A percentile compares a stretch with the other conserved stretches of the same genome.
These are phyloP conservation scores for Vachellia collinsii DNA, from an alignment of 306 rosid species.

Conservation along the genomic window DNA sequence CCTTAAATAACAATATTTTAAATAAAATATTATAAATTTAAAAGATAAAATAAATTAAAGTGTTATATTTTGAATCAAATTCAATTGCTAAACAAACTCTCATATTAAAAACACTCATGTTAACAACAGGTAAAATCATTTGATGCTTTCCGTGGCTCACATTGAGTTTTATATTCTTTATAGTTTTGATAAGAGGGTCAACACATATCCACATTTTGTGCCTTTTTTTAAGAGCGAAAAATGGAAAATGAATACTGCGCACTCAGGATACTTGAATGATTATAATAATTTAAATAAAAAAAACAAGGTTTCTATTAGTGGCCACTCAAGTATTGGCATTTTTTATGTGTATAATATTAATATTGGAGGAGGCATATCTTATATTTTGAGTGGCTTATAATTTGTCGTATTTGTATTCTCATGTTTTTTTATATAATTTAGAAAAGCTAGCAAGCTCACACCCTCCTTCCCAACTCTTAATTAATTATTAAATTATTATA, in stretches of 20 bases:
- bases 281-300: not conserved
- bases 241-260: not conserved
- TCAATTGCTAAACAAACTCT: too few species aligned
- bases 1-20: too few species aligned
- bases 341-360: not conserved
- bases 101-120: too few species aligned
- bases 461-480: not conserved
- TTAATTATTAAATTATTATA: not conserved
- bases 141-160: not conserved
- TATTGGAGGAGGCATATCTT: not conserved
- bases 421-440: too few species aligned
- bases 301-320: not conserved
- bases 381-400: not conserved
- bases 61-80: too few species aligned
- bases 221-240: not conserved
- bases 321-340: conserved; percentile 11
- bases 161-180: not conserved
- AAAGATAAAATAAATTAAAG: too few species aligned
- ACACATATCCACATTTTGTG: not conserved
- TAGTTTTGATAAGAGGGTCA: not conserved
- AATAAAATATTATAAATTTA: too few species aligned
- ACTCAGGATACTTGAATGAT: not conserved
- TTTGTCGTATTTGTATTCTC: not conserved
- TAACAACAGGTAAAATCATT: too few species aligned
- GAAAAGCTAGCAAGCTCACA: not conserved